A percentile compares a stretch with the other conserved stretches of the same genome.
Conservation (phyloP, 2,329 filamentous ascomycete species). For the Lasiodiplodia sp. region DNA sequence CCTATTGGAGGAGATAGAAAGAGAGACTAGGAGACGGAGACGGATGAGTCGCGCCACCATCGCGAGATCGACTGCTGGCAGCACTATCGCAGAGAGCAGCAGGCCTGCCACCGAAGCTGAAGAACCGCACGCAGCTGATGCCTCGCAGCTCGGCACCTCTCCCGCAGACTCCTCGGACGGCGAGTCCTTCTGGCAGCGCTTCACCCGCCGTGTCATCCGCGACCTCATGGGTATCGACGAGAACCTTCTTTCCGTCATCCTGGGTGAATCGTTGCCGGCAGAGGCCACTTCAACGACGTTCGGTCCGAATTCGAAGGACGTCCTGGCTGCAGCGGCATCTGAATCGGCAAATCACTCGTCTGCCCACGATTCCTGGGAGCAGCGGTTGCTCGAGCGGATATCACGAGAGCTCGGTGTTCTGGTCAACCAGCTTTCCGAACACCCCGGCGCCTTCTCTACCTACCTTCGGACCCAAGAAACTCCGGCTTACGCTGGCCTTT, state of each 20-base stretch:
- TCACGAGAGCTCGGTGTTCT: slow-evolving; percentile 85
- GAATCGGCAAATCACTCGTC: slow-evolving; percentile 36
- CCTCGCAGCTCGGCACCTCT: slow-evolving; percentile 34
- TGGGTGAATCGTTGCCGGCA: slow-evolving; percentile 77
- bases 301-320: slow-evolving; percentile 29
- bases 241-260: slow-evolving; percentile 79
- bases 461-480: slow-evolving; percentile 68
- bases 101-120: not conserved
- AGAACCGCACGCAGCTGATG: slow-evolving; percentile 46
- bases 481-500: slow-evolving; percentile 79
- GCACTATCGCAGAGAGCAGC: slow-evolving; percentile 14
- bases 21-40: slow-evolving; percentile 74
- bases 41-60: slow-evolving; percentile 66
- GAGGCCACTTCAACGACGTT: slow-evolving; percentile 38
- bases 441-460: slow-evolving; percentile 87
- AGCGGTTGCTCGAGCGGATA: slow-evolving; percentile 81
- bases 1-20: slow-evolving; percentile 86
- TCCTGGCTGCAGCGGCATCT: slow-evolving; percentile 41
- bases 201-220: slow-evolving; percentile 85
- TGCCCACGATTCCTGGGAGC: slow-evolving; percentile 67
- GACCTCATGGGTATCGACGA: slow-evolving; percentile 94
- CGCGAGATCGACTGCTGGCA: slow-evolving; percentile 35
- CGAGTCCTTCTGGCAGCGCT: slow-evolving; percentile 78
- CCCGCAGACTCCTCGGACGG: slow-evolving; percentile 56
- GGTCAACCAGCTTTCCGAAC: slow-evolving; percentile 81